These are phyloP conservation scores for Aspergillus pseudonomiae DNA, from an alignment of 2,329 filamentous ascomycete genomes.

Conservation along the genomic window DNA sequence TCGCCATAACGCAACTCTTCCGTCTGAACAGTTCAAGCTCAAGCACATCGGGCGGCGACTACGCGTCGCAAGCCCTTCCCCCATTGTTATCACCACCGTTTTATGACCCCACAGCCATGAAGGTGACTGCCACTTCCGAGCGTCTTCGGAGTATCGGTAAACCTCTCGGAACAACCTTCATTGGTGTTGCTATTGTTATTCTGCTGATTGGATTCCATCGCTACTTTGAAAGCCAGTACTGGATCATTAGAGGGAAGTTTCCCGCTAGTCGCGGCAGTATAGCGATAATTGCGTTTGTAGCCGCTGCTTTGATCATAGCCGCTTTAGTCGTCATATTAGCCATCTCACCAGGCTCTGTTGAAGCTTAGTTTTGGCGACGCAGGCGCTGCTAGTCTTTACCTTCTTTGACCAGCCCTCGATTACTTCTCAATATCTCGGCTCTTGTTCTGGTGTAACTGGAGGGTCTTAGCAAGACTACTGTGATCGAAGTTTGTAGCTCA, in stretches of 20 bases:
- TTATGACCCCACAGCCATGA: slow-evolving; percentile 23
- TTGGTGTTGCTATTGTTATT: slow-evolving; percentile 63
- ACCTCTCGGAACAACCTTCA: slow-evolving; percentile 66
- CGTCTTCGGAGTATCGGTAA: slow-evolving; percentile 58
- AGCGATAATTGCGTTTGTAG: slow-evolving; percentile 58
- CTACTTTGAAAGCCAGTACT: slow-evolving; percentile 69
- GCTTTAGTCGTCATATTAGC: slow-evolving; percentile 63
- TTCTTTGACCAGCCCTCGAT: neutral
- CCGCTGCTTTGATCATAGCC: slow-evolving; percentile 59
- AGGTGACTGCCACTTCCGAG: slow-evolving; percentile 18
- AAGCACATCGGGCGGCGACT: slow-evolving; percentile 12
- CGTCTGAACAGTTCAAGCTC: slow-evolving; percentile 58
- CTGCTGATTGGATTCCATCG: slow-evolving; percentile 65
- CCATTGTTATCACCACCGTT: slow-evolving; percentile 24
- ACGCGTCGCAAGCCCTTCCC: slow-evolving; percentile 22
- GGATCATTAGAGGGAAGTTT: slow-evolving; percentile 68
- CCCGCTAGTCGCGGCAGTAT: slow-evolving; percentile 66
- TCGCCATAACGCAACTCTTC: slow-evolving; percentile 68
- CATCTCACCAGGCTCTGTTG: slow-evolving; percentile 50
- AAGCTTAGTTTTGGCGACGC: slow-evolving; percentile 24
- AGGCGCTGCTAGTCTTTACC: neutral
- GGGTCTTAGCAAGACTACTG: neutral
- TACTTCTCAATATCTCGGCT: neutral
- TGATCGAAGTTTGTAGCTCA: neutral
- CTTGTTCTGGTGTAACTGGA: neutral